These are phyloP conservation scores for Lupinus albus DNA, from an alignment of 306 rosid genomes.

Conservation along the genomic window DNA sequence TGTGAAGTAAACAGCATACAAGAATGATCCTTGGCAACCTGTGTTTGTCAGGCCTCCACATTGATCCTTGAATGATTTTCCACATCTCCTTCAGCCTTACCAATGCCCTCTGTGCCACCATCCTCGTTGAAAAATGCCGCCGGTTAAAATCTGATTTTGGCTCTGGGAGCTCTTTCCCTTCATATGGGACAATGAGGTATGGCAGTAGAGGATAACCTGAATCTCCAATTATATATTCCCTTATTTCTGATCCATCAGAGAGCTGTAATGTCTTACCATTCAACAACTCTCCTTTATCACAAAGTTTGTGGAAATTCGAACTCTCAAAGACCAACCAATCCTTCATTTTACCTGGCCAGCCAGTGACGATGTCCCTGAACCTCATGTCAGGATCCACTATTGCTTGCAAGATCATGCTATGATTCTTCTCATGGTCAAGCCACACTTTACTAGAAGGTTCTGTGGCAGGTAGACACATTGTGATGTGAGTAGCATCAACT, in stretches of 20 bases:
- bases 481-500: conserved; percentile 74
- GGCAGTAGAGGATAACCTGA: conserved; percentile 79
- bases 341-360: conserved; percentile 86
- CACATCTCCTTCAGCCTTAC: conserved; percentile 79
- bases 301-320: conserved; percentile 69
- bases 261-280: conserved; percentile 60
- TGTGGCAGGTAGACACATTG: conserved; percentile 73
- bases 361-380: conserved; percentile 81
- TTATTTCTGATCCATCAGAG: conserved; percentile 60
- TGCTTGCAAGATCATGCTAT: conserved; percentile 92
- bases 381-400: conserved; percentile 86
- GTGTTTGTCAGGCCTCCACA: conserved; percentile 98
- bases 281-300: conserved; percentile 68
- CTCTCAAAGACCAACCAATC: conserved; percentile 69
- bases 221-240: conserved; percentile 84
- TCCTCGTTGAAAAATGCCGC: conserved; percentile 60
- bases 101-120: conserved; percentile 77
- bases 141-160: conserved; percentile 62
- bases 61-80: conserved; percentile 86
- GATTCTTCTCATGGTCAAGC: conserved; percentile 81
- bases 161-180: conserved; percentile 63
- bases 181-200: conserved; percentile 77
- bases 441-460: conserved; percentile 69
- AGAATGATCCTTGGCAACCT: conserved; percentile 86
- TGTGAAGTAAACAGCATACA: conserved; percentile 91